Evolutionary conservation across 345 rosid genomes (phyloP).

Genomic region (Crucihimalaya himalaica): DNA sequence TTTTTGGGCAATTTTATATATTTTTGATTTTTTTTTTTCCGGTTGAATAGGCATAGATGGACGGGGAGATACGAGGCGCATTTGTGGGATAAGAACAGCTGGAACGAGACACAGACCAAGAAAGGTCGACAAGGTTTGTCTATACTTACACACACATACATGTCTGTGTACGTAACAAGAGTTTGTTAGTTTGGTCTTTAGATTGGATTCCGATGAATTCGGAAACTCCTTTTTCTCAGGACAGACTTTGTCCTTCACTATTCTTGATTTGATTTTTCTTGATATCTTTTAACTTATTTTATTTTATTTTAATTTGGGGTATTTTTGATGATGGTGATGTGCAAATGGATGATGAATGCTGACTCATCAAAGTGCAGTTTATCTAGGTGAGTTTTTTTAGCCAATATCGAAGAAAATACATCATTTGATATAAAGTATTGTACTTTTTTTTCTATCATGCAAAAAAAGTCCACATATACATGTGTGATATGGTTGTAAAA

Average conservation of each 20-base stretch:
- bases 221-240: slow-evolving; percentile 17
- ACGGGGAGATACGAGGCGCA: slow-evolving; percentile 87
- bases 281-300: too few species aligned
- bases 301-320: not conserved
- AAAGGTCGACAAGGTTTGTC: slow-evolving; percentile 78
- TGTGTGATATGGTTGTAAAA: slow-evolving; percentile 33
- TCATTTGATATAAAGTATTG: slow-evolving; percentile 3
- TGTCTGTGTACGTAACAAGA: not conserved
- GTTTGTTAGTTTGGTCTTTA: slow-evolving; percentile 11
- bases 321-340: slow-evolving; percentile 38
- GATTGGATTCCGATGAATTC: slow-evolving; percentile 23
- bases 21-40: not conserved
- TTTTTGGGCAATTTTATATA: not conserved
- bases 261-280: slow-evolving; percentile 33
- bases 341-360: slow-evolving; percentile 44
- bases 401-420: slow-evolving; percentile 6
- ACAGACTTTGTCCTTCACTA: slow-evolving; percentile 9
- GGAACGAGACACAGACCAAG: slow-evolving; percentile 84
- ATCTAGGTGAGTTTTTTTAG: slow-evolving; percentile 40
- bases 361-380: slow-evolving; percentile 44
- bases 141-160: not conserved
- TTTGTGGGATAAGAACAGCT: slow-evolving; percentile 83
- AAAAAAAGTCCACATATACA: slow-evolving; percentile 30
- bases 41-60: slow-evolving; percentile 70
- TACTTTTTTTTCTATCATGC: not conserved